Conservation (phyloP, 2,329 filamentous ascomycete species). For the Hypoxylon sp. region DNA sequence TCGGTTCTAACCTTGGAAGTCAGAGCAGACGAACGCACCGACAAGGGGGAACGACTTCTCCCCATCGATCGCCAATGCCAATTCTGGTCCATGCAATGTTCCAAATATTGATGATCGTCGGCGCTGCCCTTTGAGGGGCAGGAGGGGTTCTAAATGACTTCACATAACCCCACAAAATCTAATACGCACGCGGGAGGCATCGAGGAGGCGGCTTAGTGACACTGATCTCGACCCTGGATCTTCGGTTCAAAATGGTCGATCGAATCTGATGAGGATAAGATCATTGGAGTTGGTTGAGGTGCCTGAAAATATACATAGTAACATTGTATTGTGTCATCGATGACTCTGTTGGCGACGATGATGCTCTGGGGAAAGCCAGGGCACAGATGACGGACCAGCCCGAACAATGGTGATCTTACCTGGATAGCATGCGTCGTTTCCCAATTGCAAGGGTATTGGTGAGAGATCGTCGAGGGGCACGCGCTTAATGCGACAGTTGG, state of each 20-base stretch:
- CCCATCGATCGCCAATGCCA: slow-evolving; percentile 11
- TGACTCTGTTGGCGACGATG: slow-evolving; percentile 4
- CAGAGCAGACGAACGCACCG: slow-evolving; percentile 8
- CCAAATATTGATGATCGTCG: slow-evolving; percentile 17
- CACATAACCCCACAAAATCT: slow-evolving; percentile 18
- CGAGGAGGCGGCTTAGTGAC: slow-evolving; percentile 18
- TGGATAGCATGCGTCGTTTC: slow-evolving; percentile 29
- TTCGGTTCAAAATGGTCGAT: slow-evolving; percentile 40
- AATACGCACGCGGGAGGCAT: slow-evolving; percentile 27
- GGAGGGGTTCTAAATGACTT: slow-evolving; percentile 30
- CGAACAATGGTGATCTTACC: slow-evolving; percentile 28
- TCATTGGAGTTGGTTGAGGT: slow-evolving; percentile 12
- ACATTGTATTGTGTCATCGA: slow-evolving; percentile 13
- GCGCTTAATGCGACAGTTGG: slow-evolving; percentile 27
- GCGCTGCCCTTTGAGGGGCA: slow-evolving; percentile 6
- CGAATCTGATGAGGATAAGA: slow-evolving; percentile 28
- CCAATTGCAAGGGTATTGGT: slow-evolving; percentile 24
- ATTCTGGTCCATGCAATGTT: slow-evolving; percentile 21
- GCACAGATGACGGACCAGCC: slow-evolving; percentile 6
- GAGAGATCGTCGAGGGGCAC: slow-evolving; percentile 29
- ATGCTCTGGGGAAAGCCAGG: slow-evolving; percentile 19
- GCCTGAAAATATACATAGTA: slow-evolving; percentile 10
- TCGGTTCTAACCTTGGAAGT: slow-evolving; percentile 14
- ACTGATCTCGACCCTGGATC: slow-evolving; percentile 38
- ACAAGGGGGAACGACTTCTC: not conserved